Conservation (phyloP, 352 stramenopile genomes). For the Phytophthora sojae region DNA sequence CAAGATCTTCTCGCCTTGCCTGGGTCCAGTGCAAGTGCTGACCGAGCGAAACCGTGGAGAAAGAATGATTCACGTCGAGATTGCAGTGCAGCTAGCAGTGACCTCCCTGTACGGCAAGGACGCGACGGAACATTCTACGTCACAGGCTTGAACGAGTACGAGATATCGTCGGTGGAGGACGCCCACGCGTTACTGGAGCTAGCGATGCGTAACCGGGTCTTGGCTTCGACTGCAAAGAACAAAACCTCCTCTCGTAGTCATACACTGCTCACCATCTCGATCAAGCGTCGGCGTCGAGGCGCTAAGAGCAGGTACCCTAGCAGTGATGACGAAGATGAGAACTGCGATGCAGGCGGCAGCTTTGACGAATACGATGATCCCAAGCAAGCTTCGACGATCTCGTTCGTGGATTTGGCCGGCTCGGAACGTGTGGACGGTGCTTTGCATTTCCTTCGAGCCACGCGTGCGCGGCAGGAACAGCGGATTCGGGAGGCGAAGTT, state of each 20-base stretch:
- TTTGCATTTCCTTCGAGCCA: constrained; percentile 61
- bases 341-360: not conserved
- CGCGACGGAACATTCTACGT: constrained; percentile 68
- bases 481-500: constrained; percentile 82
- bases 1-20: constrained; percentile 62
- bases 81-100: constrained; percentile 1
- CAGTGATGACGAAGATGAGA: constrained; percentile 29
- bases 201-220: constrained; percentile 56
- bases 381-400: constrained; percentile 47
- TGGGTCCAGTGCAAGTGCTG: constrained; percentile 3
- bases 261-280: constrained; percentile 68
- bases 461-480: constrained; percentile 58
- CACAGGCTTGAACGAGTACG: constrained; percentile 60
- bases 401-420: constrained; percentile 77
- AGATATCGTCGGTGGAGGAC: constrained; percentile 54
- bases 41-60: constrained; percentile 2
- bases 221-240: constrained; percentile 68
- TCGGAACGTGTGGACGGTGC: constrained; percentile 69
- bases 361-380: constrained; percentile 11
- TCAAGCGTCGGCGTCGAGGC: constrained; percentile 30
- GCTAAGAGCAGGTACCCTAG: constrained; percentile 12
- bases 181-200: constrained; percentile 55
- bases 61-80: constrained; percentile 7
- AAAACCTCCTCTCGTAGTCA: constrained; percentile 78
- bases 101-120: constrained; percentile 60